Base-by-base conservation (phyloP, 345 rosid species). In the Salix koriyanagi region DNA sequence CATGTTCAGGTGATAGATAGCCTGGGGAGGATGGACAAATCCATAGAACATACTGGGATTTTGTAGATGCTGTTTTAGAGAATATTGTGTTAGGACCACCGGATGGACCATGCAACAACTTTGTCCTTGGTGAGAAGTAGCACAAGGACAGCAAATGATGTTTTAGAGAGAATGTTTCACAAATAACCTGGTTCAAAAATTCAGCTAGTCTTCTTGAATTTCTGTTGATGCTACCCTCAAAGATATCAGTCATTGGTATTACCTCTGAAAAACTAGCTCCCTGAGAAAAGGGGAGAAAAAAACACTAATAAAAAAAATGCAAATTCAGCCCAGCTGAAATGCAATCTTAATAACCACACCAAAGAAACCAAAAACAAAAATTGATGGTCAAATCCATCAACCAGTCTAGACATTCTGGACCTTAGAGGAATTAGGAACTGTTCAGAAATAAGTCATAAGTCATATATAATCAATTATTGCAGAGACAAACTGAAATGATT, bases 181-280 rank as follows among this genome's bases (percentile, higher is more conserved):
- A 70, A 70, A 50, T 32, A 83, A 94, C 98, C 97, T 94, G 98
- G 83, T 91, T 94, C 91, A 96, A 72, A 87, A 96, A 96, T 83
- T 96, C 99, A 62, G 92, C 99, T 3, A 94, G 94, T 82, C 97
- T 87, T 87, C 99, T 88, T 61, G 94, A 94, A 79, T 97, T 96
- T 78, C 97, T 88, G 69, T 94, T 90, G 76, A 96, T 89, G 76
- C 99, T 96, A 65, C 99, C 99, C 84, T 96, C 98, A 81, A 96
- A 96, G 77, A 94, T 94, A 84, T 94, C 97, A 18, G 99, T 96
- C 98, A 90, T 94, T 77, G 90, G 94, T 79, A 94, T 94, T 46
- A 96, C 89, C 79, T 96, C 99, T 30, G 92, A 91, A 87, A 96
- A 94, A 79, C 80, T 94, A 67, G 97, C 89, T 44, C 97, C 98